Evolutionary conservation across 306 rosid genomes (phyloP).

Genomic region (Geum urbanum): DNA sequence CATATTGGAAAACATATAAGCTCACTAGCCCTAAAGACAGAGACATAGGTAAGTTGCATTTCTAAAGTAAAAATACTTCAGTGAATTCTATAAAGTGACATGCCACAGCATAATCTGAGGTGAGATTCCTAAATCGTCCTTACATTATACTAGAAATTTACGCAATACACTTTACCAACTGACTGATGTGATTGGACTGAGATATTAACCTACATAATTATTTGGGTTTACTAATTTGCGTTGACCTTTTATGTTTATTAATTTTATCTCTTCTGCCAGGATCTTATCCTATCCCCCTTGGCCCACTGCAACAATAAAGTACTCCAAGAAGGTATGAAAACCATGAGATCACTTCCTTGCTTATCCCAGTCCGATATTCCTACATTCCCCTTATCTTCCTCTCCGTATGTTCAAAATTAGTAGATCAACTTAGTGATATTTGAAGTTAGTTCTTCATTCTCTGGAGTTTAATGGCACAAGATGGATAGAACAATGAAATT

Average conservation of each 20-base stretch:
- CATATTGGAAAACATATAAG: neutral
- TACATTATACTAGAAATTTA: neutral
- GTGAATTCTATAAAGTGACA: neutral
- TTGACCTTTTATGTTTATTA: neutral
- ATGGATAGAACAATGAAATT: neutral
- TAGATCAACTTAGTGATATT: neutral
- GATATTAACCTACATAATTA: neutral
- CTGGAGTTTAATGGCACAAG: neutral
- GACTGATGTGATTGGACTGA: neutral
- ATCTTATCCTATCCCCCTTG: neutral
- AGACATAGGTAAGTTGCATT: neutral
- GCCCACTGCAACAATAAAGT: neutral
- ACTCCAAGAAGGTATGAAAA: neutral
- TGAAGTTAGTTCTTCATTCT: neutral
- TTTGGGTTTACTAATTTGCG: neutral
- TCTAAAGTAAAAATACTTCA: neutral
- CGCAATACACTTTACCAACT: neutral
- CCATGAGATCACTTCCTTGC: too few relatives aligned
- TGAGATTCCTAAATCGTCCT: neutral
- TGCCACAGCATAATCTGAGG: neutral
- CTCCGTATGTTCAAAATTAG: neutral
- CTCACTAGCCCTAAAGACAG: neutral
- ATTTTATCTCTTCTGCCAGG: neutral
- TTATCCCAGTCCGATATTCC: too few relatives aligned
- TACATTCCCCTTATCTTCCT: neutral